These are phyloP conservation scores for Monosporascus sp. DNA, from an alignment of 2,329 filamentous ascomycete species.

Conservation along the genomic window DNA sequence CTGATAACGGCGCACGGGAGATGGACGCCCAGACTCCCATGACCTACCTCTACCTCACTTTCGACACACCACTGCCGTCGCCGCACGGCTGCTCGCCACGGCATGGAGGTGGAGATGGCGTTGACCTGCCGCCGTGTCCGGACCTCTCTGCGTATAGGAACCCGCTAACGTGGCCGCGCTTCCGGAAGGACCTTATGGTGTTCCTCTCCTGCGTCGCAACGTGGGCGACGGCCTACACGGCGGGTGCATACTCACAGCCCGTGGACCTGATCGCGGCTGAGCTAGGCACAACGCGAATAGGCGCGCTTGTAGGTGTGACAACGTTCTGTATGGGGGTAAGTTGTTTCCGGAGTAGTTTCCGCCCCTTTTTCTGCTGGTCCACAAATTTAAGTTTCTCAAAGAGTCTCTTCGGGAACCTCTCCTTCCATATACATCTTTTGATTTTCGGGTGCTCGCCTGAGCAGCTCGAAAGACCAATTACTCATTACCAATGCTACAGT, in stretches of 20 bases:
- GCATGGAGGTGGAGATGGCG: conserved; percentile 10
- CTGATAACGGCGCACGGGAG: neutral
- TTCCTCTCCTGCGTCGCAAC: conserved; percentile 73
- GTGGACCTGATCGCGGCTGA: conserved; percentile 58
- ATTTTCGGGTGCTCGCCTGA: too few species aligned
- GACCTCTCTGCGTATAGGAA: conserved; percentile 62
- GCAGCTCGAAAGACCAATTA: too few species aligned
- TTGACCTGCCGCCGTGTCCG: conserved; percentile 51
- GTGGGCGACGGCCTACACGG: conserved; percentile 71
- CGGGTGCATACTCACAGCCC: conserved; percentile 73
- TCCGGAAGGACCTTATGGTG: conserved; percentile 66
- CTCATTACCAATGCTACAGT: conserved; percentile 28
- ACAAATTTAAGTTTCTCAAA: neutral
- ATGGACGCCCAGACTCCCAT: conserved; percentile 28
- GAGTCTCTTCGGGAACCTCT: too few species aligned
- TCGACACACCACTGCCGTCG: conserved; percentile 53
- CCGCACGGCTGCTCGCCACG: conserved; percentile 26
- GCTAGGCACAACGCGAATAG: conserved; percentile 61
- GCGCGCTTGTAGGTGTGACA: conserved; percentile 70
- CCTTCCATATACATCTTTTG: too few species aligned
- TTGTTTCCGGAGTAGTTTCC: too few species aligned
- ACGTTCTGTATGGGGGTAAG: conserved; percentile 70
- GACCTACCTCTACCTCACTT: conserved; percentile 55
- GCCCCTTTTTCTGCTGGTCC: neutral
- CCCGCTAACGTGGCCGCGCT: conserved; percentile 67